Evolutionary conservation across 306 rosid species (phyloP).

Genomic region (Vigna trinervia): DNA sequence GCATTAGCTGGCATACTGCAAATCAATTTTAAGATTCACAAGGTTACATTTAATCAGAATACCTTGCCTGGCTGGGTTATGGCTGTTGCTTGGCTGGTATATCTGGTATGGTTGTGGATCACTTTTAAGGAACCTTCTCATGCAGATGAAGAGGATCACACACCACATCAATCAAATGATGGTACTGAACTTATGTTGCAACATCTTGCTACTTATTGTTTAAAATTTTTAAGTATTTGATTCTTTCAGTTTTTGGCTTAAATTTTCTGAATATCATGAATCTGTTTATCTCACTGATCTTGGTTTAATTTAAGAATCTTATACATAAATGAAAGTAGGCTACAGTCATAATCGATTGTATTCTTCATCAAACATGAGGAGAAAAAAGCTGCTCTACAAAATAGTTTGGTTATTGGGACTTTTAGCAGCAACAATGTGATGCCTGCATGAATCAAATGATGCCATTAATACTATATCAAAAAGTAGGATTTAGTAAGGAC

Average conservation of each 20-base stretch:
- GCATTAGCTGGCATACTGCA: slow-evolving; percentile 96
- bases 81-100: slow-evolving; percentile 89
- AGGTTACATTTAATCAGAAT: slow-evolving; percentile 78
- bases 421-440: background rate
- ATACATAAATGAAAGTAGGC: background rate
- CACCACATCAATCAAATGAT: slow-evolving; percentile 57
- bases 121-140: slow-evolving; percentile 87
- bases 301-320: slow-evolving; percentile 1
- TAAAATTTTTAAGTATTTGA: slow-evolving; percentile 3
- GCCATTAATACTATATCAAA: background rate
- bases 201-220: slow-evolving; percentile 24
- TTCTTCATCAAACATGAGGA: slow-evolving; percentile 12
- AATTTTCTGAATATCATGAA: background rate
- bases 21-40: slow-evolving; percentile 75
- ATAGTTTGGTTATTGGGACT: background rate
- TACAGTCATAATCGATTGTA: background rate
- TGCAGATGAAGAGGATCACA: slow-evolving; percentile 54
- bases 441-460: background rate
- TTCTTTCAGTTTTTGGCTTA: slow-evolving; percentile 17
- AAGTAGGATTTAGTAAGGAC: background rate
- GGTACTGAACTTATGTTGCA: slow-evolving; percentile 60
- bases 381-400: background rate
- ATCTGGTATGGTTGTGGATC: slow-evolving; percentile 82
- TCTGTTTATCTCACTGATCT: slow-evolving; percentile 2
- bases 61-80: slow-evolving; percentile 99